A percentile compares a stretch with the other conserved stretches of the same genome.
Evolutionary conservation across 805 yeast genomes (phyloP).

Genomic region (Wickerhamiella bombiphila): DNA sequence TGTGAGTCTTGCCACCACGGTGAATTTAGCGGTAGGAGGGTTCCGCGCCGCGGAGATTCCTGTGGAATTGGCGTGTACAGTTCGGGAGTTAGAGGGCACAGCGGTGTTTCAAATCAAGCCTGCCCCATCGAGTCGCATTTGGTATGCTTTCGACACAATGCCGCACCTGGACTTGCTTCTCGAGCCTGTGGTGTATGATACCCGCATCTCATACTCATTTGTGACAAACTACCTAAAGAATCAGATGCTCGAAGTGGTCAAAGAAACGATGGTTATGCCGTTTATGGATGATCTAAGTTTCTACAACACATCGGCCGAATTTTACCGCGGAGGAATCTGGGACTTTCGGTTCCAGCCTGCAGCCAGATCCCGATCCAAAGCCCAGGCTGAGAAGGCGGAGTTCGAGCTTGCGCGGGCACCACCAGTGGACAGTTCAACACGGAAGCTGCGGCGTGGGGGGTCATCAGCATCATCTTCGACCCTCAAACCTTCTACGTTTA

Average conservation of each 20-base stretch:
- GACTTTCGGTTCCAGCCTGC: constrained; percentile 25
- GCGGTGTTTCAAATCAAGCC: constrained; percentile 58
- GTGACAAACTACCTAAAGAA: constrained; percentile 69
- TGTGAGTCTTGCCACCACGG: constrained; percentile 66
- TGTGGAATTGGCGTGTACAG: constrained; percentile 51
- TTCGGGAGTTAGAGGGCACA: constrained; percentile 61
- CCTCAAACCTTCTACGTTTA: neutral
- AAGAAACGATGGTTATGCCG: constrained; percentile 70
- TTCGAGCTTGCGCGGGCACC: constrained; percentile 1
- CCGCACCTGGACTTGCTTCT: constrained; percentile 63
- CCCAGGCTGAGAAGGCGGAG: neutral
- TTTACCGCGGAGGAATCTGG: constrained; percentile 93
- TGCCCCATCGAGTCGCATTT: constrained; percentile 78
- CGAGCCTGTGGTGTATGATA: constrained; percentile 83
- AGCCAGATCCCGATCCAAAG: neutral
- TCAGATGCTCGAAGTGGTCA: constrained; percentile 62
- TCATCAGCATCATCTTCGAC: neutral
- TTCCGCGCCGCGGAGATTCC: constrained; percentile 64
- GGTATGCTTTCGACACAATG: constrained; percentile 77
- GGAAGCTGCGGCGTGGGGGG: neutral
- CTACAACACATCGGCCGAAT: constrained; percentile 46
- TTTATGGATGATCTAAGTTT: constrained; percentile 78
- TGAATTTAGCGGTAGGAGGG: constrained; percentile 57
- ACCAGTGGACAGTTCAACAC: neutral
- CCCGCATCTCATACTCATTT: constrained; percentile 62